Base-by-base conservation (phyloP, 768 basidiomycete genomes). In the Trametes cinnabarina region DNA sequence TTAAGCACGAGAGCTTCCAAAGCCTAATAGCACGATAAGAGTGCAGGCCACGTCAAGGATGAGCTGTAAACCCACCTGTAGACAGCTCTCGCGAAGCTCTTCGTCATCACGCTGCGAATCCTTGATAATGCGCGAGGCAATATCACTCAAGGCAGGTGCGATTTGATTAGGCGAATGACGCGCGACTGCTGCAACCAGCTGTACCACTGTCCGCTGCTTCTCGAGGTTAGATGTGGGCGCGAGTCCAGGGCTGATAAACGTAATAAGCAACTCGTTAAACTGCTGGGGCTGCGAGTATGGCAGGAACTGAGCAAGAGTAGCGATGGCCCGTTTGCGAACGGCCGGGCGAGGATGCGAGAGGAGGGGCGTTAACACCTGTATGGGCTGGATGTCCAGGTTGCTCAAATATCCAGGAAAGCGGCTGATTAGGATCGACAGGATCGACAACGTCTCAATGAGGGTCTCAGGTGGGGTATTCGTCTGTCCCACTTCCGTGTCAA, bases 261-360 rank as follows among this genome's bases (percentile, higher is more conserved):
- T 73, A 49, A 77, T 74, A 43, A 94, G 73, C 28, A 93, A 73
- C n/a, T 79, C 73, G 1, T 77, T 69, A 68, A 91, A 90, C 10
- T 90, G 71, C 3, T 78, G 75, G 4, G 84, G 77, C 39, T 82
- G 83, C 9, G 88, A 87, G 41, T 84, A 83, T 15, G 87, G 89
- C 37, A 94, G 80, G 69, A 94, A 90, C 63, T 93, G 90, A 0
- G 92, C 89, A 40, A 94, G 71, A 0, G 94, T 92, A 35, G 86
- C 77, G 57, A 98, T 94, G 2, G 93, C 90, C 50, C 94, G 88
- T 76, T 98, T 98, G 49, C 95, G 85, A 51, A 98, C 91, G 0
- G 93, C 92, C 10, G 90, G 83, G 4, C 94, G 86, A 8, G 80
- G 67, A 73, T 89, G 90, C n/a, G 77, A 79, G 44, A 92, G 81